Base-by-base conservation (phyloP, 1,284 basidiomycete species). In the Moesziomyces globuligerus region DNA sequence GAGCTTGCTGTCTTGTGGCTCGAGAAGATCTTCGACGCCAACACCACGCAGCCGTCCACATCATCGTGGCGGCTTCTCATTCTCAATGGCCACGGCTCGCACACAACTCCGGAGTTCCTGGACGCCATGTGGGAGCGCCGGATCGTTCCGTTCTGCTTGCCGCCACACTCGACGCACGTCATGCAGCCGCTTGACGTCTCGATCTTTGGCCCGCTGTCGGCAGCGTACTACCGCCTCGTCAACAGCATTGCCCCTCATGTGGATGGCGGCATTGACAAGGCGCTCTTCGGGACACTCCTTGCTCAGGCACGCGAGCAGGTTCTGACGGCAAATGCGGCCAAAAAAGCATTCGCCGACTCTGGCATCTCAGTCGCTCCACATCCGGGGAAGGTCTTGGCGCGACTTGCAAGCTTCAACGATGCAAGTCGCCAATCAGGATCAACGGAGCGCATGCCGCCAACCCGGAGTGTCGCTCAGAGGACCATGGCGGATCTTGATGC, bases 291-390 rank as follows among this genome's bases (percentile, higher is more conserved):
- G 8, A 49, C 42, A 9, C 32, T 48, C 26, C 44, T 44, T 18
- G 54, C 54, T 17, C 38, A 56, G 34, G 54, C 47, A 56, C 47
- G 26, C 3, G 41, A 28, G 25, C 24, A 44, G 32, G 26, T 28
- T 15, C 18, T 56, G 26, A 56, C 41, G n/a, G 32, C 25, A 20
- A 7, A 11, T 1, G 4, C 17, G 25, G 54, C 41, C 0, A 24
- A 26, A 4, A 56, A 56, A 17, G 54, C 54, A n/a, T 56, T 56
- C 54, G 29, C 32, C 1, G 41, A 48, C 47, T 38, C 17, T 4
- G 54, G 47, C 3, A 56, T 56, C 3, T 32, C 24, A 7, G 3
- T 43, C 21, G 4, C 34, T 8, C 46, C 53, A 4, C 38, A 25
- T 34, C 24, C 53, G 26, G 32, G 37, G 23, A 48, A 29, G 39